These are phyloP conservation scores for Pleurotus salmoneostramineus DNA, from an alignment of 768 basidiomycete genomes.

Conservation along the genomic window DNA sequence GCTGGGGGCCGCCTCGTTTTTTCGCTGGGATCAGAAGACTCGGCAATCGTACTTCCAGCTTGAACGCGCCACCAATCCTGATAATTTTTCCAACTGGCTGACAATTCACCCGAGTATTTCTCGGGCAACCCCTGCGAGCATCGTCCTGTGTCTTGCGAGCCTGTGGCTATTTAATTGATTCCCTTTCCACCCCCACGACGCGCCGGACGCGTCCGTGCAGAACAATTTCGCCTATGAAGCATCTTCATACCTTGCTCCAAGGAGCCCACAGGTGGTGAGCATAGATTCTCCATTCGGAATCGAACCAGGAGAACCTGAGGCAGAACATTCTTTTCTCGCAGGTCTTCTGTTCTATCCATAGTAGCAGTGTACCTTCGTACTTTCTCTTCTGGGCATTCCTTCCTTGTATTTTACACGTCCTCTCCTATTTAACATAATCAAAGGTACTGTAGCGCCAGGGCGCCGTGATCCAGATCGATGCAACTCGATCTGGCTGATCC, in stretches of 20 bases:
- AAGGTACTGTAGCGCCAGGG: background rate
- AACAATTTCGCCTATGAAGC: background rate
- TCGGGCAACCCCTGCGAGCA: background rate
- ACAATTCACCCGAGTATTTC: conserved; percentile 4
- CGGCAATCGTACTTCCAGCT: conserved; percentile 4
- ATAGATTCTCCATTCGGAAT: background rate
- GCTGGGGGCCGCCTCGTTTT: background rate
- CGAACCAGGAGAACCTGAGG: background rate
- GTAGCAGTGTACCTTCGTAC: background rate
- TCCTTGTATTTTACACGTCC: background rate
- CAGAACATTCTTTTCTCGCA: background rate
- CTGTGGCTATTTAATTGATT: background rate
- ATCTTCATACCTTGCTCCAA: background rate
- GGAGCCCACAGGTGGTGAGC: background rate
- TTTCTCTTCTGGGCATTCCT: background rate
- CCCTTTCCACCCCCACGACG: background rate
- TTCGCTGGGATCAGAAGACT: conserved; percentile 3
- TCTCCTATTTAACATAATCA: conserved; percentile 1
- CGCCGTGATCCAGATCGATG: conserved; percentile 3
- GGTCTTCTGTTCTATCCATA: background rate
- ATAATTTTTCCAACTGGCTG: conserved; percentile 7
- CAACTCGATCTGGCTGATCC: conserved; percentile 3
- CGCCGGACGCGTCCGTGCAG: background rate
- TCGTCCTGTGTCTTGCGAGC: background rate
- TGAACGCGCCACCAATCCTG: conserved; percentile 4